Percentiles rank a stretch among this genome's conserved stretches.
Conservation (phyloP, 805 yeast genomes). For the Dipodascus albidus region DNA sequence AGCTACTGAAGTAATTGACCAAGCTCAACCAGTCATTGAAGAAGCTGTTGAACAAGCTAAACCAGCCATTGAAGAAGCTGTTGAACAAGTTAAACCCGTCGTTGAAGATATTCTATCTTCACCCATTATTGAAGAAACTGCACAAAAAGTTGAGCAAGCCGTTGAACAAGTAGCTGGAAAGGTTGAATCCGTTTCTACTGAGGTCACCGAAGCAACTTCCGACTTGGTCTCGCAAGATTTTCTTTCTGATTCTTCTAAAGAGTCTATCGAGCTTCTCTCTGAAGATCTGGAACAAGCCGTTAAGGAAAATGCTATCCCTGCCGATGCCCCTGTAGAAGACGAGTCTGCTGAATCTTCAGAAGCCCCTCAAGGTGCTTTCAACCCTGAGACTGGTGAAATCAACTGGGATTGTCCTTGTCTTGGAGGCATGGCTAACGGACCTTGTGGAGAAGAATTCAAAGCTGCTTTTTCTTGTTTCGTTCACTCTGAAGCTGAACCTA, state of each 20-base stretch:
- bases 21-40: background rate
- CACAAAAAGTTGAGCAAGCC: background rate
- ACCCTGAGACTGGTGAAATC: conserved; percentile 96
- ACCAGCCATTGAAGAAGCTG: background rate
- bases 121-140: background rate
- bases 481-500: conserved; percentile 88
- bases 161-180: background rate
- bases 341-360: conserved; percentile 10
- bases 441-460: conserved; percentile 94
- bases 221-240: background rate
- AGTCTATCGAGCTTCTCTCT: background rate
- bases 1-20: background rate
- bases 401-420: conserved; percentile 99
- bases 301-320: background rate
- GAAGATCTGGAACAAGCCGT: conserved; percentile 1
- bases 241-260: background rate
- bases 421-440: conserved; percentile 98
- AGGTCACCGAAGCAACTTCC: background rate
- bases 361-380: conserved; percentile 53
- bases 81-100: background rate
- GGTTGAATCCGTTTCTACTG: background rate
- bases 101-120: too few species aligned
- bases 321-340: background rate
- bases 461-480: conserved; percentile 93
- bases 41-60: background rate